Evolutionary conservation across 1,284 basidiomycete genomes (phyloP).

Genomic region (Cutaneotrichosporon daszewskae): DNA sequence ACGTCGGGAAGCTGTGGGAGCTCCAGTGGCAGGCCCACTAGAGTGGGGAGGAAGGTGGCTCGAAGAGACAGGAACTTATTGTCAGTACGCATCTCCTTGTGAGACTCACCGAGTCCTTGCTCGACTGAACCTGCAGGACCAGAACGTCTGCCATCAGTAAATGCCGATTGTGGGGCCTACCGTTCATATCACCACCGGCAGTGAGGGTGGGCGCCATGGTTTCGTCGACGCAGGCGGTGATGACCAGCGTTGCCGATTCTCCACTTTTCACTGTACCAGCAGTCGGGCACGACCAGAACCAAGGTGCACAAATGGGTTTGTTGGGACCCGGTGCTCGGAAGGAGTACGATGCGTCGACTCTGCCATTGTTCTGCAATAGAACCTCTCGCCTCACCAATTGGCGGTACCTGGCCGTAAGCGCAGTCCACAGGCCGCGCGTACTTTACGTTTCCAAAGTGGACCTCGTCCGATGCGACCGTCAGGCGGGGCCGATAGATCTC

Average conservation of each 20-base stretch:
- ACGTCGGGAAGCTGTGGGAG: constrained; percentile 21
- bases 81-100: not conserved
- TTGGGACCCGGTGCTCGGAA: constrained; percentile 32
- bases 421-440: constrained; percentile 5
- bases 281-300: constrained; percentile 35
- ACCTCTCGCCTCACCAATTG: constrained; percentile 19
- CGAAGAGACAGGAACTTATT: constrained; percentile 37
- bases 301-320: constrained; percentile 35
- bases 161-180: constrained; percentile 7
- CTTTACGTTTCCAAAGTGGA: constrained; percentile 46
- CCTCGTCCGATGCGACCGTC: constrained; percentile 49
- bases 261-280: constrained; percentile 25
- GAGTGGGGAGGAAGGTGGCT: constrained; percentile 28
- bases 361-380: constrained; percentile 29
- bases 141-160: constrained; percentile 30
- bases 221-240: constrained; percentile 30
- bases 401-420: constrained; percentile 17
- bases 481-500: constrained; percentile 50
- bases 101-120: constrained; percentile 34
- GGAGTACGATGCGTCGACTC: constrained; percentile 29
- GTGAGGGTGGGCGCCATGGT: constrained; percentile 8
- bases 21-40: constrained; percentile 29
- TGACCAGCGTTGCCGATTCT: constrained; percentile 17
- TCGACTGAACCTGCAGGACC: constrained; percentile 32
- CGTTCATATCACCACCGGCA: constrained; percentile 32